Percentiles rank a stretch among this genome's conserved stretches.
phyloP scores from a whole-genome alignment of 1,284 basidiomycete species.

The Lignosus rhinocerotis region DNA sequence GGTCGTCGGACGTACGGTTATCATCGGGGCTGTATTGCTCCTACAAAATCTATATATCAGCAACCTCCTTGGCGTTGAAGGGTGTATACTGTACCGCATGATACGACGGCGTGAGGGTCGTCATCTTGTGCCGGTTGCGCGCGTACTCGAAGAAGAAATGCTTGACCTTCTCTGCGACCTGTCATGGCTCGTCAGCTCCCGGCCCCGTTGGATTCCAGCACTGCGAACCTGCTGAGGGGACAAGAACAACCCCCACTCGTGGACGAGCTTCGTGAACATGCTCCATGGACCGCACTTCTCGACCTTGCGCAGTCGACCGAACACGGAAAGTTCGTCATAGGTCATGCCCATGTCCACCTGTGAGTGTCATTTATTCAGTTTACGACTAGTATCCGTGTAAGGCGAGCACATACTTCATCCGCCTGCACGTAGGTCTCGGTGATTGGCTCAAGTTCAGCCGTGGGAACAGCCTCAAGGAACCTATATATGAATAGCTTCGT shows the following conservation, averaged over 20 bases:
- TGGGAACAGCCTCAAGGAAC: constrained; percentile 91
- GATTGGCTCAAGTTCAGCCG: constrained; percentile 96
- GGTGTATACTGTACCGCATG: constrained; percentile 73
- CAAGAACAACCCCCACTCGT: constrained; percentile 86
- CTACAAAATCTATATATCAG: constrained; percentile 38
- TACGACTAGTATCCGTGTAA: background rate
- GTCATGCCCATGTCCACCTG: constrained; percentile 99
- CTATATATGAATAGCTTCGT: constrained; percentile 38
- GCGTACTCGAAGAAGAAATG: constrained; percentile 97
- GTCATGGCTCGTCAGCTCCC: background rate
- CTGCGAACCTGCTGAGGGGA: constrained; percentile 74
- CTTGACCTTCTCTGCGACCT: constrained; percentile 98
- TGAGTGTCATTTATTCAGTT: background rate
- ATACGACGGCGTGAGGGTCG: constrained; percentile 94
- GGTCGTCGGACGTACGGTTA: constrained; percentile 66
- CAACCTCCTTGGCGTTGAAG: background rate
- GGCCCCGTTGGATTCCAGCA: too few species aligned
- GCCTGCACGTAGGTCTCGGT: constrained; percentile 93
- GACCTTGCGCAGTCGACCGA: constrained; percentile 91
- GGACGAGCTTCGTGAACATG: constrained; percentile 92
- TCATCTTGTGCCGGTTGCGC: constrained; percentile 99
- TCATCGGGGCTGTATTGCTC: constrained; percentile 97
- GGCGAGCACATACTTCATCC: constrained; percentile 68
- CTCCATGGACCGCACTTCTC: constrained; percentile 97
- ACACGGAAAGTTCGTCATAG: constrained; percentile 94